Conservation (phyloP, 2,329 filamentous ascomycete species). For the Pseudocercospora pini-densiflorae region DNA sequence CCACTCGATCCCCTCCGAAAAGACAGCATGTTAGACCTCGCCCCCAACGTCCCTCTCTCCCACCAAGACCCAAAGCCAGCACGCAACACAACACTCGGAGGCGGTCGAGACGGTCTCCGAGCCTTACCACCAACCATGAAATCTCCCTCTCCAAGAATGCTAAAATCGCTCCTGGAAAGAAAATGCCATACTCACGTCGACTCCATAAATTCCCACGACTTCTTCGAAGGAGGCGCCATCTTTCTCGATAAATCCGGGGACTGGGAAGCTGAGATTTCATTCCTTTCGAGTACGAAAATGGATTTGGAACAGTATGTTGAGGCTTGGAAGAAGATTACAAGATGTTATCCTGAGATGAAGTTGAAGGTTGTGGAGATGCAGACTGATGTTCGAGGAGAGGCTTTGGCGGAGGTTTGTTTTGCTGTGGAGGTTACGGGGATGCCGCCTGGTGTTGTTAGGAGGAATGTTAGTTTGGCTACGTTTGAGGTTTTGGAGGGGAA, state of each 20-base stretch:
- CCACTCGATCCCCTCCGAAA: slow-evolving; percentile 16
- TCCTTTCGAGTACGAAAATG: slow-evolving; percentile 4
- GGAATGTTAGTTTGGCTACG: slow-evolving; percentile 11
- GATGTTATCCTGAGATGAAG: slow-evolving; percentile 13
- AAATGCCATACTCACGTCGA: slow-evolving; percentile 18
- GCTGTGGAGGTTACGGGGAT: slow-evolving; percentile 17
- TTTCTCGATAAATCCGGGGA: slow-evolving; percentile 12
- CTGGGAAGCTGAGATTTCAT: slow-evolving; percentile 17
- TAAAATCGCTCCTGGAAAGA: slow-evolving; percentile 11
- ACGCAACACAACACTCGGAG: slow-evolving; percentile 2
- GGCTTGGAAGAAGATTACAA: slow-evolving; percentile 15
- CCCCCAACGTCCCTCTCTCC: neutral
- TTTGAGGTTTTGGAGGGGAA: slow-evolving; percentile 17
- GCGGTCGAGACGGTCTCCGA: slow-evolving; percentile 17
- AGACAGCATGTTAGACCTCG: slow-evolving; percentile 15
- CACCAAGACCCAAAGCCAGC: neutral
- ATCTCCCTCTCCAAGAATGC: slow-evolving; percentile 12
- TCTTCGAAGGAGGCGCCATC: slow-evolving; percentile 16
- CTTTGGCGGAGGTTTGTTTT: slow-evolving; percentile 1
- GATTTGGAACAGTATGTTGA: slow-evolving; percentile 12
- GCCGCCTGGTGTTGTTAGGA: slow-evolving; percentile 10
- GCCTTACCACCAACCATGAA: neutral
- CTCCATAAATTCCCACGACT: slow-evolving; percentile 13
- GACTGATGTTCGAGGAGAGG: slow-evolving; percentile 2
- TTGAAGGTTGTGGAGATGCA: slow-evolving; percentile 10